Conservation (phyloP, 2,329 filamentous ascomycete species). For the Diaporthe velutina region DNA sequence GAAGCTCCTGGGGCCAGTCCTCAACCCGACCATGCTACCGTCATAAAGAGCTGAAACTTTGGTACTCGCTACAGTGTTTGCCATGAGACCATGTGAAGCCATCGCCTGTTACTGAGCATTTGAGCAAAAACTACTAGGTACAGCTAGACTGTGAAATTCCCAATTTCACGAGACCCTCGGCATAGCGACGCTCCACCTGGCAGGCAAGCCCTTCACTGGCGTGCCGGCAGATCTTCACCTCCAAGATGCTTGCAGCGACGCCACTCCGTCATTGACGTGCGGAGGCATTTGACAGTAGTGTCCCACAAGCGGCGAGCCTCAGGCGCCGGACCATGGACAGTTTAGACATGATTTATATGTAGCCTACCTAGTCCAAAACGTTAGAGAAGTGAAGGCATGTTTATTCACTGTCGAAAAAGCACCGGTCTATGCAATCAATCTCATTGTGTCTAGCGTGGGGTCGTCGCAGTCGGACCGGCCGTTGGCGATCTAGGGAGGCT, state of each 20-base stretch:
- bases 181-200: background rate
- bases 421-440: background rate
- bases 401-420: background rate
- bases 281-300: background rate
- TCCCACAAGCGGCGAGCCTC: background rate
- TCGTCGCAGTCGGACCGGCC: constrained; percentile 7
- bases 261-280: constrained; percentile 15
- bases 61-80: background rate
- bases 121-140: background rate
- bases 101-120: background rate
- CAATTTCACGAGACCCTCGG: too few relatives aligned
- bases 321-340: background rate
- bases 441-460: background rate
- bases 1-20: background rate
- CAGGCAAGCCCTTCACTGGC: background rate
- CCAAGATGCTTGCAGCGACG: background rate
- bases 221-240: background rate
- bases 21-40: background rate
- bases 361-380: background rate
- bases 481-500: background rate
- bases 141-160: background rate
- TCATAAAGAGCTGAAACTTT: background rate
- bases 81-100: background rate
- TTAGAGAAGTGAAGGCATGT: too few relatives aligned
- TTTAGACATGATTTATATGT: background rate